Evolutionary conservation across 2,329 filamentous ascomycete genomes (phyloP).

Genomic region (Colletotrichum chrysophilum): DNA sequence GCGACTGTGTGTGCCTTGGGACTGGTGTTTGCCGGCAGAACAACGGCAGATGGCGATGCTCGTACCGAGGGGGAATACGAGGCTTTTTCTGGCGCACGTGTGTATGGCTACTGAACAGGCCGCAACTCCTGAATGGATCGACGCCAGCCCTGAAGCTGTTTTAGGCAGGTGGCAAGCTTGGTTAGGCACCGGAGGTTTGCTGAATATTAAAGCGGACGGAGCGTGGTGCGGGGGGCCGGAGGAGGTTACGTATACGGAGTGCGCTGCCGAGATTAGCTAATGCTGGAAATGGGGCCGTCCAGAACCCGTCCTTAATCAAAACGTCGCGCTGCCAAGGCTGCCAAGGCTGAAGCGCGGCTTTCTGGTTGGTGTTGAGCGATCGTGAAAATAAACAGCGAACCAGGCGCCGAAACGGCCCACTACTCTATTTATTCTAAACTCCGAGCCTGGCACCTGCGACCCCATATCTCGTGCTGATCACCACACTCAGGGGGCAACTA

Average conservation of each 20-base stretch:
- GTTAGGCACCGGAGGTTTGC: neutral
- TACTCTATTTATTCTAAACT: conserved; percentile 11
- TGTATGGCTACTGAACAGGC: neutral
- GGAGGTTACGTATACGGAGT: neutral
- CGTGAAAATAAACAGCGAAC: conserved; percentile 4
- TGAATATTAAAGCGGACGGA: neutral
- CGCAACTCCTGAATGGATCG: neutral
- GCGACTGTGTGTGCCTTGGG: neutral
- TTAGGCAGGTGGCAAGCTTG: neutral
- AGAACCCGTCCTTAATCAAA: neutral
- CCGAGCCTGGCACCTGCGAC: neutral
- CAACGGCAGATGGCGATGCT: neutral
- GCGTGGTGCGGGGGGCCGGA: neutral
- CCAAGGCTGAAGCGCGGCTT: neutral
- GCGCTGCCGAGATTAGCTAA: neutral
- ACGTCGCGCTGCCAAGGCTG: neutral
- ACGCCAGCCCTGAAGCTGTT: neutral
- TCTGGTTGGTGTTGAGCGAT: neutral
- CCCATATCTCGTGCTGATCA: neutral
- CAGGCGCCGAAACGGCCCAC: neutral
- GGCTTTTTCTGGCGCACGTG: neutral
- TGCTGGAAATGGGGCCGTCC: neutral
- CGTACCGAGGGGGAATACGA: neutral
- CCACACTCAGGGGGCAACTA: neutral
- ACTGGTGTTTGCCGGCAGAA: neutral